Evolutionary conservation across 116 monocot species (phyloP), one percentile per base, ranked within the genome.

Genomic region (Trichopus zeylanicus): DNA sequence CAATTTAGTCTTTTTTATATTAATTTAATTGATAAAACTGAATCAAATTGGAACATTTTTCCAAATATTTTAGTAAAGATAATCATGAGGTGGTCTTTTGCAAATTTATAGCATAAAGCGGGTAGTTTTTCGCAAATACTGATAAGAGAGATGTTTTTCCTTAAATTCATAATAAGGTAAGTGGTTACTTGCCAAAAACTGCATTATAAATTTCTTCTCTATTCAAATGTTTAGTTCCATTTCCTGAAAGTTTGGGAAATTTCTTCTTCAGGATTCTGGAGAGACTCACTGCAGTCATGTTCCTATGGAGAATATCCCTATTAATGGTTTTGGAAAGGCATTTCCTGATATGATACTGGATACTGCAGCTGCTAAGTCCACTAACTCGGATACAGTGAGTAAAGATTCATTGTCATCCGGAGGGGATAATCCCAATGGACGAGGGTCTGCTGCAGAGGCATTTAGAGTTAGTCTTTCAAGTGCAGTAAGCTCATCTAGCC

Each of bases 401-500:
- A 73, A 67, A n/a, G 56, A 59, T 54, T 93, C 79, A 54, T 52
- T 72, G 11, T 75, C 82, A 69, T 83, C 81, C 61, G 78, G 67
- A 42, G 46, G 48, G 29, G 89, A 86, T 26, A 72, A 82, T 62
- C 57, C 57, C 26, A 90, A 76, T 74, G 78, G 65, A 15, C 71
- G 76, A 13, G 72, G 71, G 24, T 85, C 84, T 33, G 64, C 78
- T 62, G 79, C 57, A 67, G 85, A 90, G 62, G 67, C 67, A 57
- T 64, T 83, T 64, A 84, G 98, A 70, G 72, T 86, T 53, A 99
- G 98, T 58, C 53, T 85, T 19, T 92, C 98, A 56, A 99, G 98
- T 78, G 98, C 88, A 16, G 82, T 85, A 47, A 92, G 92, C 63
- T 92, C 92, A 65, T 98, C 92, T 19, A 99, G 88, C 46, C 91